Evolutionary conservation across 176 grass and related monocot species (phyloP), one percentile per base, ranked within the genome.

Genomic region (Dendrocalamus sinicus): DNA sequence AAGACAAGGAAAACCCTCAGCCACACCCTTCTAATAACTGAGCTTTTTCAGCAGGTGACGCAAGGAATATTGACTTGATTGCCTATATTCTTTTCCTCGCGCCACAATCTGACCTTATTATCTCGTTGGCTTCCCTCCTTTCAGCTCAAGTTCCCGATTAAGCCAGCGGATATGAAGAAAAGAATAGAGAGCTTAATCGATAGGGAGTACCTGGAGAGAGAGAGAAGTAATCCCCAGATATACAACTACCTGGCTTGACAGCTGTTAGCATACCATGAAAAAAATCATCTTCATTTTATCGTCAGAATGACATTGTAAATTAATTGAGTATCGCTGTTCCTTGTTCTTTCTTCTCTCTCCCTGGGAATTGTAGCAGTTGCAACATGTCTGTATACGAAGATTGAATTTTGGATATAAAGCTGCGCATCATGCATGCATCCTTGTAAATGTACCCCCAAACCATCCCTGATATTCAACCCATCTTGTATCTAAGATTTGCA

Each of bases 61-160:
- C 5, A 28, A 17, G 7, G 12, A 23, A 28, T 24, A 54, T 73
- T 12, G 30, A 26, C 70, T 43, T 84, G 44, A 58, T 44, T 82
- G 16, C 22, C 1, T 69, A 14, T 59, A 17, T 78, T 73, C 26
- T 80, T 70, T 47, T 22, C 7, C 26, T 63, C 2, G 3, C 3
- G 4, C 24, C 24, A n/a, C 48, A 66, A 51, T 8, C 62, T 73
- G 62, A 66, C 19, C 47, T 70, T 20, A 30, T 67, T 69, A 53
- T 81, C 22, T 64, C 9, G 37, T 57, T 77, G 19, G 9, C n/a
- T 57, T 70, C 81, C 43, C 19, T 45, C 74, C 35, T 85, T 85
- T 89, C 86, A 99, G 97, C 93, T 99, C 61, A 99, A 99, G 84
- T 99, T 99, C 81, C 97, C 94, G 16, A 95, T 96, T 88, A 99